These are phyloP conservation scores for Phytophthora gonapodyides DNA, from an alignment of 352 stramenopile genomes.

Conservation along the genomic window DNA sequence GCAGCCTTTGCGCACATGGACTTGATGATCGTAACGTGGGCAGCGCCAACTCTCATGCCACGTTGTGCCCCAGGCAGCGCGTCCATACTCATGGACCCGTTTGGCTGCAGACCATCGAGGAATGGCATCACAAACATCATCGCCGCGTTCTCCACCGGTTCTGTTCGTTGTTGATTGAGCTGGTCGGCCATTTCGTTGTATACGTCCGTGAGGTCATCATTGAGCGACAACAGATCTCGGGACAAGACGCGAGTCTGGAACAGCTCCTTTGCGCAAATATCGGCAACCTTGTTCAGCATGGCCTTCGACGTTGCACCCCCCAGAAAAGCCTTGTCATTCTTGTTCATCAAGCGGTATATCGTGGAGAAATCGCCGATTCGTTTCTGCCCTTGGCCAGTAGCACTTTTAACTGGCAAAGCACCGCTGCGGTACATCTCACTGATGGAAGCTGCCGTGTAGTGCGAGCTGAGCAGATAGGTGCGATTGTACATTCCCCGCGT, in stretches of 20 bases:
- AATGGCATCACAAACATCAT: no score
- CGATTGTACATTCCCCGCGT: conserved; percentile 22
- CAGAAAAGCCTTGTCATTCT: conserved; percentile 27
- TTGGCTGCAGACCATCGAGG: no score
- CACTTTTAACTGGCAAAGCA: conserved; percentile 7
- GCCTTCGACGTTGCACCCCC: conserved; percentile 12
- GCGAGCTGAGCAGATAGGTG: conserved; percentile 25
- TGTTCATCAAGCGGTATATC: conserved; percentile 21
- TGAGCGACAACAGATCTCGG: conserved; percentile 33
- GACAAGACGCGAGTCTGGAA: conserved; percentile 36
- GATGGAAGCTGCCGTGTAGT: conserved; percentile 8
- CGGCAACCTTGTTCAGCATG: conserved; percentile 15
- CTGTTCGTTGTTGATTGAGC: background rate
- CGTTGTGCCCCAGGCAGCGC: background rate
- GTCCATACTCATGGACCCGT: no score
- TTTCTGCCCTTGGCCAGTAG: no score
- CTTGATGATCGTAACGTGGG: conserved; percentile 28
- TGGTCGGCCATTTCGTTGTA: conserved; percentile 30
- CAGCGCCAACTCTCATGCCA: conserved; percentile 4
- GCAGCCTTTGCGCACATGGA: no score
- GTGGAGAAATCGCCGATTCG: conserved; percentile 6
- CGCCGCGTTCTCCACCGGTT: no score
- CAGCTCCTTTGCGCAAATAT: conserved; percentile 23
- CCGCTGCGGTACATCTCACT: conserved; percentile 23
- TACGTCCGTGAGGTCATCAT: conserved; percentile 36